Conservation (phyloP, 2,329 filamentous ascomycete genomes). For the Fusarium caatingaense region DNA sequence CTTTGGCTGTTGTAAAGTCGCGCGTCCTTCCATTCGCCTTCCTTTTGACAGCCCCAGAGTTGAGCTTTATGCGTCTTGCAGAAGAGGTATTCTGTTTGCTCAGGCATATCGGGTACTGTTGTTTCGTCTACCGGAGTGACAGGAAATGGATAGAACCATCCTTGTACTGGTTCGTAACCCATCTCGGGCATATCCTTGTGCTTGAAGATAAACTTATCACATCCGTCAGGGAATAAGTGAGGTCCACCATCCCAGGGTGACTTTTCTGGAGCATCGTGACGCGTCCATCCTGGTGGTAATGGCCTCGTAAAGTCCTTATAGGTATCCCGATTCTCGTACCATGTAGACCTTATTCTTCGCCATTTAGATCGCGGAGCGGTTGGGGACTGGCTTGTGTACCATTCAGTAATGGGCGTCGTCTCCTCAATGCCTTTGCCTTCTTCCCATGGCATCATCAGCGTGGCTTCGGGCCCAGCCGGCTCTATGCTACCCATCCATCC, state of each 20-base stretch:
- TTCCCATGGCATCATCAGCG: neutral
- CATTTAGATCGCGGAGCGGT: neutral
- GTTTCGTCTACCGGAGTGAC: conserved; percentile 1
- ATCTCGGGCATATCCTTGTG: neutral
- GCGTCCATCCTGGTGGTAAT: conserved; percentile 5
- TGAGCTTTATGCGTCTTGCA: conserved; percentile 5
- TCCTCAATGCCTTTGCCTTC: neutral
- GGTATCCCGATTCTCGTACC: conserved; percentile 8
- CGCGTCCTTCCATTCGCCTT: neutral
- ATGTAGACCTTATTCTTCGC: conserved; percentile 2
- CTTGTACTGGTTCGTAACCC: accelerated
- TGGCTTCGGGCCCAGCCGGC: neutral
- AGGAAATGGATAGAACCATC: conserved; percentile 23
- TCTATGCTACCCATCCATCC: conserved; percentile 1
- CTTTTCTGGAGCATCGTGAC: neutral
- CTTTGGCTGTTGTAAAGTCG: neutral
- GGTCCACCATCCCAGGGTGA: neutral
- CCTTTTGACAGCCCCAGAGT: neutral
- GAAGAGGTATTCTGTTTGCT: conserved; percentile 23
- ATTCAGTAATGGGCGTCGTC: neutral
- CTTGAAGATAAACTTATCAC: neutral
- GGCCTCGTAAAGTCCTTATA: conserved; percentile 11
- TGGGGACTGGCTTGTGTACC: neutral
- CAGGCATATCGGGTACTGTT: conserved; percentile 2
- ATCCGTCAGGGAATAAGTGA: neutral